Conservation (phyloP, 192 early-diverging fungal genomes). For the Neocallimastix lanati region DNA sequence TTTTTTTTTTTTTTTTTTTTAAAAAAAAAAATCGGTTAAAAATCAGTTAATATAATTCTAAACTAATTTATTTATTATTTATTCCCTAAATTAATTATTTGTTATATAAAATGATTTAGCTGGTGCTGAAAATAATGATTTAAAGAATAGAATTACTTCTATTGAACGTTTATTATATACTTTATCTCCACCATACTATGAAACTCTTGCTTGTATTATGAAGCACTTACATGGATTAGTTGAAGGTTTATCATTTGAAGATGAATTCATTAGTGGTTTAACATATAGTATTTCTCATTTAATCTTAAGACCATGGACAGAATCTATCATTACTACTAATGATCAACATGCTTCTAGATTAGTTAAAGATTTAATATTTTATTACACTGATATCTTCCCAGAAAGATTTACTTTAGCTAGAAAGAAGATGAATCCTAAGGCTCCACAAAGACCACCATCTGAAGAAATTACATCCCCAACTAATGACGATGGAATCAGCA, state of each 20-base stretch:
- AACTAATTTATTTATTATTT: too few species aligned
- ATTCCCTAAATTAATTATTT: too few species aligned
- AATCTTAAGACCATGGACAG: not conserved
- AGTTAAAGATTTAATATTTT: not conserved
- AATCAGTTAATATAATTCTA: too few species aligned
- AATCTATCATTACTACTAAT: not conserved
- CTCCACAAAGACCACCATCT: not conserved
- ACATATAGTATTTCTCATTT: not conserved
- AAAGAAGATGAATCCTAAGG: not conserved
- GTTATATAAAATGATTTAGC: too few species aligned
- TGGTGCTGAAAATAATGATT: not conserved
- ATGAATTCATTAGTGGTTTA: not conserved
- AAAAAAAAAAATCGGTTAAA: too few species aligned
- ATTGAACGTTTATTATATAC: not conserved
- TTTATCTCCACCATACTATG: not conserved
- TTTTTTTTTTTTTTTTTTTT: too few species aligned
- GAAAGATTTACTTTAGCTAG: not conserved
- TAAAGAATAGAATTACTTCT: not conserved
- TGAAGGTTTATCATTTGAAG: not conserved
- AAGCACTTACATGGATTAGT: not conserved
- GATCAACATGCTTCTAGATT: not conserved
- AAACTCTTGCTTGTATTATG: not conserved
- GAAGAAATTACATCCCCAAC: not conserved
- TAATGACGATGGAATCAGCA: not conserved
- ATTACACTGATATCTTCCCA: not conserved